Percentiles rank a stretch among this genome's conserved stretches.
phyloP scores from a whole-genome alignment of 164 flowering plant species.

The Magnolia changhungtana region DNA sequence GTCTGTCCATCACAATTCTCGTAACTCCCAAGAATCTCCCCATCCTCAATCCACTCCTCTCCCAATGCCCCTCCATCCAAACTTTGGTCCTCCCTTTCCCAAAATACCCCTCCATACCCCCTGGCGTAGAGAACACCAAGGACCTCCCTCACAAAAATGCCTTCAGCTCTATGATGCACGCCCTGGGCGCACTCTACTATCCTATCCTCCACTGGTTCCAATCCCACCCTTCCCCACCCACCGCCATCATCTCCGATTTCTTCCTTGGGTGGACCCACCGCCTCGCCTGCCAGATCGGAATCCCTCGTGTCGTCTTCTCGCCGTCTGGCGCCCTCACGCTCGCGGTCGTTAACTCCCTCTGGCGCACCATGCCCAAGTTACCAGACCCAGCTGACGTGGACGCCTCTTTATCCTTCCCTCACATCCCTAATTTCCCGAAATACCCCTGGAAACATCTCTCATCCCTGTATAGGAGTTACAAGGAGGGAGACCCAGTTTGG shows the following conservation, averaged over 20 bases:
- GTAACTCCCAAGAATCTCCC: constrained; percentile 37
- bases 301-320: constrained; percentile 28
- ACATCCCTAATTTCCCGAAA: constrained; percentile 9
- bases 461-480: not conserved
- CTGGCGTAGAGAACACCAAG: constrained; percentile 45
- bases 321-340: constrained; percentile 20
- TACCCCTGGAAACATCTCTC: constrained; percentile 27
- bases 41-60: constrained; percentile 35
- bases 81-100: constrained; percentile 60
- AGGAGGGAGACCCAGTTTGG: constrained; percentile 1
- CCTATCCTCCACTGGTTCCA: constrained; percentile 45
- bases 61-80: constrained; percentile 32
- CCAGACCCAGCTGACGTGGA: not conserved
- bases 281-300: constrained; percentile 21
- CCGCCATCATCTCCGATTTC: constrained; percentile 49
- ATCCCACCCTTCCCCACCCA: constrained; percentile 46
- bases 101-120: constrained; percentile 39
- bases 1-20: constrained; percentile 26
- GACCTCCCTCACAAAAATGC: constrained; percentile 34
- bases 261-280: constrained; percentile 39
- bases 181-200: constrained; percentile 25
- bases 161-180: constrained; percentile 22
- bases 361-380: constrained; percentile 1
- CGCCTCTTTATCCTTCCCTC: constrained; percentile 1
- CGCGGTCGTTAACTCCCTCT: constrained; percentile 11